A percentile compares a stretch with the other conserved stretches of the same genome.
Evolutionary conservation across 768 basidiomycete genomes (phyloP).

Genomic region (Asterophora lycoperdoides): DNA sequence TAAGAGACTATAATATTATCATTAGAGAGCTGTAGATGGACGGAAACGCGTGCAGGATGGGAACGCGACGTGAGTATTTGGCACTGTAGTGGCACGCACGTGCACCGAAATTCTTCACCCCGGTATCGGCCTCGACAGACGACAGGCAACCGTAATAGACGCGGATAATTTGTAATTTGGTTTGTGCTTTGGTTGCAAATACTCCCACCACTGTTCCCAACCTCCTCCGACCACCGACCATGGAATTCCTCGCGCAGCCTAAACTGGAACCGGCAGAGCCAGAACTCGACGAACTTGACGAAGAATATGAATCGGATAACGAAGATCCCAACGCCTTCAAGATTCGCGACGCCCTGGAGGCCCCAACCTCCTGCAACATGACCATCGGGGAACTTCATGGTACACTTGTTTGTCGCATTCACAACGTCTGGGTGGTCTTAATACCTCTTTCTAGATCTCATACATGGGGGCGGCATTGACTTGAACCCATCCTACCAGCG

Average conservation of each 20-base stretch:
- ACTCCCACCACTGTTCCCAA: background rate
- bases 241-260: constrained; percentile 9
- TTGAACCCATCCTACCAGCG: constrained; percentile 70
- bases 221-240: background rate
- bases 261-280: constrained; percentile 22
- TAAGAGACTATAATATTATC: too few relatives aligned
- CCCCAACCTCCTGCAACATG: constrained; percentile 36
- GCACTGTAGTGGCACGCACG: too few relatives aligned
- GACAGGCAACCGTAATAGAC: too few relatives aligned
- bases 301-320: constrained; percentile 37
- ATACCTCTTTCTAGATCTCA: constrained; percentile 38
- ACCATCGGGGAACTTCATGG: constrained; percentile 46
- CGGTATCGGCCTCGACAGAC: too few relatives aligned
- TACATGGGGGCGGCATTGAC: constrained; percentile 68
- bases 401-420: constrained; percentile 24
- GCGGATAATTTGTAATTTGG: too few relatives aligned
- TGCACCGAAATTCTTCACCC: too few relatives aligned
- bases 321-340: constrained; percentile 39
- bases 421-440: background rate
- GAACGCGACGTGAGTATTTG: too few relatives aligned
- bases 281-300: constrained; percentile 48
- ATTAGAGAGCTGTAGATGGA: too few relatives aligned
- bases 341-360: constrained; percentile 38
- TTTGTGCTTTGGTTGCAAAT: constrained; percentile 3
- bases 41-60: too few relatives aligned